A percentile compares a stretch with the other conserved stretches of the same genome.
Conservation (phyloP, 1,284 basidiomycete genomes). For the Austropuccinia psidii region DNA sequence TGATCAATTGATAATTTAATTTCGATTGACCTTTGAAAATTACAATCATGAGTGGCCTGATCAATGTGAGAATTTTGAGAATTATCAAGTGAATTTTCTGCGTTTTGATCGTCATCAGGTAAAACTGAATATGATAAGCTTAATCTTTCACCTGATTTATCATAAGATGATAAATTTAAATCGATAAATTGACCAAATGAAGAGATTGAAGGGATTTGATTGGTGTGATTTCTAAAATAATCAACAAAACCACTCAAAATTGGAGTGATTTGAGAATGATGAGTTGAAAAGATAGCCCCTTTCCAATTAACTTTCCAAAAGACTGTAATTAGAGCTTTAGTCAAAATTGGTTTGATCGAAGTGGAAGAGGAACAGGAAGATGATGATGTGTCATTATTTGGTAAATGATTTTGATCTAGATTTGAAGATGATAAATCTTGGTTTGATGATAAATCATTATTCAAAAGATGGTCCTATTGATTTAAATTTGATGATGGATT, state of each 20-base stretch:
- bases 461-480: conserved; percentile 22
- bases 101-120: conserved; percentile 52
- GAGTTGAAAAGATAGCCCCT: conserved; percentile 61
- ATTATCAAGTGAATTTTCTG: conserved; percentile 50
- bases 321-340: conserved; percentile 66
- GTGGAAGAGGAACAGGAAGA: too few relatives aligned
- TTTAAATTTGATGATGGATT: not conserved
- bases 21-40: conserved; percentile 65
- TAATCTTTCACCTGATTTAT: conserved; percentile 70
- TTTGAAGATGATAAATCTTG: not conserved
- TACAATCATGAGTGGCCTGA: conserved; percentile 52
- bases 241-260: conserved; percentile 72
- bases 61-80: conserved; percentile 51
- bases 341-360: conserved; percentile 40
- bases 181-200: conserved; percentile 76
- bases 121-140: conserved; percentile 79
- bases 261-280: conserved; percentile 54
- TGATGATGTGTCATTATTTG: too few relatives aligned
- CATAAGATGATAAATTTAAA: conserved; percentile 67
- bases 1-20: conserved; percentile 66
- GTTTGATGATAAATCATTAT: conserved; percentile 3
- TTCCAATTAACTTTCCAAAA: conserved; percentile 97
- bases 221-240: conserved; percentile 64
- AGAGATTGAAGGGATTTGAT: conserved; percentile 64
- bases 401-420: too few relatives aligned